Base-by-base conservation (phyloP, 2,329 filamentous ascomycete genomes). In the Furcasterigmium furcatum region DNA sequence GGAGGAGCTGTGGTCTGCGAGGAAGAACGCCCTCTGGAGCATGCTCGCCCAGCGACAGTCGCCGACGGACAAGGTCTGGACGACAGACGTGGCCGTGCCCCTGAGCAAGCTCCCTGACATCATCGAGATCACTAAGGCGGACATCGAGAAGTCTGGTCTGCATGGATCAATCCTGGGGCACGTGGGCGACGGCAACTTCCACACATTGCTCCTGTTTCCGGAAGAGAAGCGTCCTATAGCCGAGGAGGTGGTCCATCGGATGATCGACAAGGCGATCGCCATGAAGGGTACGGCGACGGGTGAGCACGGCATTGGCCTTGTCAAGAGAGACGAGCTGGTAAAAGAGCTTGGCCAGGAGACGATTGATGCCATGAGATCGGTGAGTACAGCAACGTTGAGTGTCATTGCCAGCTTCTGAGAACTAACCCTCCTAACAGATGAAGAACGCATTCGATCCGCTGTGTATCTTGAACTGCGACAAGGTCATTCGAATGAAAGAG, bases 391-490 rank as follows among this genome's bases (percentile, higher is more conserved):
- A n/a, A n/a, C n/a, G n/a, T n/a, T n/a, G n/a, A n/a, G n/a, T n/a
- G n/a, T 6, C 10, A 36, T 14, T 36, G 9, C 36, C 35, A 8
- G 19, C 20, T 35, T 16, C 21, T 22, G 16, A 20, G n/a, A 27
- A 10, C 5, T 1, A 2, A 27, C 12, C 24, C 34, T 20, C 7
- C 5, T 4, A 35, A 50, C 52, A 88, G 84, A 82, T 92, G 62
- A 94, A 94, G 72, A 75, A 82, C 56, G 85, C 88, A 1, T 86
- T 91, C 52, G 89, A 94, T 63, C 88, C 88, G 4, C 69, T 90
- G 25, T 85, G 78, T 54, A 64, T 87, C 44, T 72, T 85, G 43
- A 87, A 87, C 67, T 82, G 77, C 55, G 84, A 87, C 68, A 87
- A 87, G 68, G 74, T 87, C 19, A 66, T 87, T 12, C 74, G 84